Base-by-base conservation (phyloP, 1,284 basidiomycete species). In the Apiotrichum mycotoxinovorans region DNA sequence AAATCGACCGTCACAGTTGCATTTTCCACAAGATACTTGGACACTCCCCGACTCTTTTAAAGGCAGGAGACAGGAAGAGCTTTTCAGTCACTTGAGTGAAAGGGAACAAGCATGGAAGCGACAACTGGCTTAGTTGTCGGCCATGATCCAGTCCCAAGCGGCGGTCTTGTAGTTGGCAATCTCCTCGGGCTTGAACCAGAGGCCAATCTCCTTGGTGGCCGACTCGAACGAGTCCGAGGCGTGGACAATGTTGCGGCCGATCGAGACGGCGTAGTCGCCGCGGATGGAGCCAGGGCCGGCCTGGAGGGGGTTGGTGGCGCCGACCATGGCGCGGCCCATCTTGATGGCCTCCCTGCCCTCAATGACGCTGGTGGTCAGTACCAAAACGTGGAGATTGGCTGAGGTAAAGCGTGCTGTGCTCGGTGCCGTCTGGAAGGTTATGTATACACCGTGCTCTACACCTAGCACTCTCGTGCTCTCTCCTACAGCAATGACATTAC, bases 131-230 rank as follows among this genome's bases (percentile, higher is more conserved):
- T 61, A 61, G 59, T 61, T 61, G 59, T 61, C 65, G 30, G 56
- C 54, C 56, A 58, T 58, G 56, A 61, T 37, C 60, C 60, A 61
- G 41, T 41, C 41, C 60, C 60, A 61, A 22, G 51, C 51, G 38
- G 54, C 60, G 23, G 53, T 77, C 63, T 71, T 66, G 76, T 78
- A 78, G 57, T 73, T 67, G 57, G 70, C 69, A 44, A 79, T 69
- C 68, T 79, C 77, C 63, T 66, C 64, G 54, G 72, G 64, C 63
- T 71, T 69, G 73, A 79, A 80, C 78, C 79, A 79, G 45, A 79
- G 77, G 43, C 74, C 78, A 59, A 80, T 79, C 73, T 80, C 79
- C 71, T 79, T 73, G 67, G 78, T 79, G 43, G 79, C 79, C 49
- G 76, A 71, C 43, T 80, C 79, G 66, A 76, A 76, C 48, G 74